These are phyloP conservation scores for Metschnikowia gruessii DNA, from an alignment of 805 yeast species.

Conservation along the genomic window DNA sequence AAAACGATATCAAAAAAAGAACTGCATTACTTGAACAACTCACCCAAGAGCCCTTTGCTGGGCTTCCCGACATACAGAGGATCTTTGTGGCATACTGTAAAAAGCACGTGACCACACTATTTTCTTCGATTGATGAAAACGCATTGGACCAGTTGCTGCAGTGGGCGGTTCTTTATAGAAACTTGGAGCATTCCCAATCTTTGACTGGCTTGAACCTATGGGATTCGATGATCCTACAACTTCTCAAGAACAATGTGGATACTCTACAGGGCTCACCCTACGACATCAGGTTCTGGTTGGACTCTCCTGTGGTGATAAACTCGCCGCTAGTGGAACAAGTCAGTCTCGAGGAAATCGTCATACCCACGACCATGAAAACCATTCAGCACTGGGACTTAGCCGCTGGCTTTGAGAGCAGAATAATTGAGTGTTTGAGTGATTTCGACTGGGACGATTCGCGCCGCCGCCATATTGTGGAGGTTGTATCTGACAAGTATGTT, in stretches of 20 bases:
- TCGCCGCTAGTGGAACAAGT: slow-evolving; percentile 10
- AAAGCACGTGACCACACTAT: slow-evolving; percentile 5
- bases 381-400: slow-evolving; percentile 6
- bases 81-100: slow-evolving; percentile 10
- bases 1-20: neutral
- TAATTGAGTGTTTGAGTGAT: slow-evolving; percentile 11
- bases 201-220: slow-evolving; percentile 9
- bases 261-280: neutral
- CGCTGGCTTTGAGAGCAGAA: slow-evolving; percentile 6
- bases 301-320: slow-evolving; percentile 15
- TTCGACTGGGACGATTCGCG: slow-evolving; percentile 7
- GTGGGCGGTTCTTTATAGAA: slow-evolving; percentile 12
- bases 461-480: slow-evolving; percentile 4
- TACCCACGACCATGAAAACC: slow-evolving; percentile 5
- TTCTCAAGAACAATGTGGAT: neutral
- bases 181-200: neutral
- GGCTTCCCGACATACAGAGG: slow-evolving; percentile 2
- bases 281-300: slow-evolving; percentile 16
- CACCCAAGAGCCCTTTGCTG: slow-evolving; percentile 3
- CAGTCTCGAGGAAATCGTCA: slow-evolving; percentile 6
- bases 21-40: slow-evolving; percentile 6
- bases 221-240: slow-evolving; percentile 13
- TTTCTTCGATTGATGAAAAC: slow-evolving; percentile 4
- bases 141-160: slow-evolving; percentile 2
- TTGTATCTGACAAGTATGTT: slow-evolving; percentile 6